These are phyloP conservation scores for Coprinellus micaceus DNA, from an alignment of 768 basidiomycete species.

Conservation along the genomic window DNA sequence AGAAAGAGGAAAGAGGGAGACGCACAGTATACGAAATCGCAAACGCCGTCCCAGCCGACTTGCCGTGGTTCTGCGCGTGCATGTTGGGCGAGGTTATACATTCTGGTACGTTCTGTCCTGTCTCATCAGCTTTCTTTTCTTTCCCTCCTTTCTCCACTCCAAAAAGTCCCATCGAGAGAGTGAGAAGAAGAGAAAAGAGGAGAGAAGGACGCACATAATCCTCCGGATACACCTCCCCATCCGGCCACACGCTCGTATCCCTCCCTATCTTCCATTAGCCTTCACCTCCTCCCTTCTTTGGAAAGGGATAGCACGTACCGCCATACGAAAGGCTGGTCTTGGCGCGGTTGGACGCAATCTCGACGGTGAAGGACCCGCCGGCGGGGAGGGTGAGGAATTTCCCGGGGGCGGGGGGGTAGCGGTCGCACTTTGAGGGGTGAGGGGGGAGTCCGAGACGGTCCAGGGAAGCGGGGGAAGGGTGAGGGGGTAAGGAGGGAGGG, in stretches of 20 bases:
- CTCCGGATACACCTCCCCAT: conserved; percentile 42
- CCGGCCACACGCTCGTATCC: conserved; percentile 41
- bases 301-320: too few relatives aligned
- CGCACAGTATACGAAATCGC: conserved; percentile 50
- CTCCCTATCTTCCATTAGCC: too few relatives aligned
- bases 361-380: conserved; percentile 44
- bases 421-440: conserved; percentile 30
- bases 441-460: background rate
- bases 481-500: background rate
- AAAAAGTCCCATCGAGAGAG: background rate
- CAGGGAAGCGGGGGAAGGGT: background rate
- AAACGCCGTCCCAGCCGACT: conserved; percentile 53
- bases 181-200: background rate
- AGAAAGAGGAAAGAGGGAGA: background rate
- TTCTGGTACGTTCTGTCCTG: conserved; percentile 29
- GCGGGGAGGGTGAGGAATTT: conserved; percentile 45
- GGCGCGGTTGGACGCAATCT: conserved; percentile 47
- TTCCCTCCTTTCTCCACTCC: background rate
- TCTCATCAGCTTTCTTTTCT: background rate
- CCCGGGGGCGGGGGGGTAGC: conserved; percentile 40
- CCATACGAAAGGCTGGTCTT: conserved; percentile 42
- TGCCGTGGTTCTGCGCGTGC: conserved; percentile 49
- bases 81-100: conserved; percentile 51
- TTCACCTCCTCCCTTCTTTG: too few relatives aligned
- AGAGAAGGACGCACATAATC: conserved; percentile 38